Evolutionary conservation across 2,329 filamentous ascomycete species (phyloP), one percentile per base, ranked within the genome.

Genomic region (Pseudohalonectria lignicola): DNA sequence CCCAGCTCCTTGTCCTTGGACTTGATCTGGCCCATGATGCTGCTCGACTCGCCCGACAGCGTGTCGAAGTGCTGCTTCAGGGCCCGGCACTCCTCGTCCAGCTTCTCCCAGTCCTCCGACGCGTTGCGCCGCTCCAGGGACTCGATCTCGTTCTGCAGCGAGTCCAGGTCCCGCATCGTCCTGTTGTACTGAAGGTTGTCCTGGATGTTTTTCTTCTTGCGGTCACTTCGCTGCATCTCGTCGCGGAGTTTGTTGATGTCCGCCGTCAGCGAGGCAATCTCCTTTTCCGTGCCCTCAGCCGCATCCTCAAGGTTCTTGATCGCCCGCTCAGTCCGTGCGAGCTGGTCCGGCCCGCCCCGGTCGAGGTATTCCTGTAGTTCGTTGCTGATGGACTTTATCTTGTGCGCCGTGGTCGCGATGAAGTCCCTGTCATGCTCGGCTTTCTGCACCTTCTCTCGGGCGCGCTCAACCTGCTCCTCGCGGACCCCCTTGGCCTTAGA

Each of bases 141-240:
- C 30, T 64, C 58, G 45, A 98, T 88, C 43, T 92, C 83, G 15
- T 59, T 56, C 39, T 74, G 64, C 6, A 95, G 71, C 4, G 64
- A 65, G 31, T 84, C 71, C 2, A 95, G 68, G 28, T 79, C 71
- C 39, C 77, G 73, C 40, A 77, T 67, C 43, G 84, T 81, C 53
- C 82, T 81, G 41, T 92, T 83, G 55, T 87, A 94, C 44, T 79
- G 79, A 37, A 96, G 64, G 50, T 98, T 98, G 55, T 96, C 87
- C 17, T 69, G 70, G 48, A 98, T 94, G 45, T 85, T 87, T 49
- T 85, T 82, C 61, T 87, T 90, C 40, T 80, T 88, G 41, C 80
- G 77, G 45, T 88, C 83, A 40, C 85, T 83, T 51, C 87, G 86
- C 49, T 79, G 76, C 37, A 88, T 72, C 37, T 86, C 80, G 35